Conservation (phyloP, 345 rosid genomes). For the Moricandia arvensis region DNA sequence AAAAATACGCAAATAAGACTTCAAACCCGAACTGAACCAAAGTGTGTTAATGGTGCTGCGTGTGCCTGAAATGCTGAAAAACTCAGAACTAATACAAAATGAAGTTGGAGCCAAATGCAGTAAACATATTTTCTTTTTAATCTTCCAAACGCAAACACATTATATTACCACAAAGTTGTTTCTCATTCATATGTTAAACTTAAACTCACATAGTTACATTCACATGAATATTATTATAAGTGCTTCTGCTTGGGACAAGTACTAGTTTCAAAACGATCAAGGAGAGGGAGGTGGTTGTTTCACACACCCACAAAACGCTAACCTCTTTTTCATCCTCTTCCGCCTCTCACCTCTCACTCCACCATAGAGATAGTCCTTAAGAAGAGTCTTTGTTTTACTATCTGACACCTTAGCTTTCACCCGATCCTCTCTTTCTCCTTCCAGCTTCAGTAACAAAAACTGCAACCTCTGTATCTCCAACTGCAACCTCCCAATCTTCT, state of each 20-base stretch:
- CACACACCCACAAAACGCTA: conserved; percentile 73
- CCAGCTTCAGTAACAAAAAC: conserved; percentile 65
- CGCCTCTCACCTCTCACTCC: conserved; percentile 47
- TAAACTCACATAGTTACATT: conserved; percentile 2
- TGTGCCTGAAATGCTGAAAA: too few relatives aligned
- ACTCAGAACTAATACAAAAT: too few relatives aligned
- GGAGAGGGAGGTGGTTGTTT: conserved; percentile 56
- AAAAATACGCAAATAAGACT: too few relatives aligned
- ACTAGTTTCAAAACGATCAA: conserved; percentile 13
- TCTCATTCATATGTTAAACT: conserved; percentile 14
- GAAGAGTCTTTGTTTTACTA: conserved; percentile 60
- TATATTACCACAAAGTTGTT: not conserved
- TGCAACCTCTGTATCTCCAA: conserved; percentile 89
- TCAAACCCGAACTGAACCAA: too few relatives aligned
- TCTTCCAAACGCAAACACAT: not conserved
- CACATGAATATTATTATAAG: conserved; percentile 27
- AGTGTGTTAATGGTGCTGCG: too few relatives aligned
- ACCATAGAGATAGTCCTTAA: conserved; percentile 80
- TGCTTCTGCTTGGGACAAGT: not conserved
- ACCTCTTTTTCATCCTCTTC: conserved; percentile 53
- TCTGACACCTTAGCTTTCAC: conserved; percentile 49
- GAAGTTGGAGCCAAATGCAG: too few relatives aligned
- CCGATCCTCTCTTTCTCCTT: conserved; percentile 58
- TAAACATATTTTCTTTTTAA: not conserved
- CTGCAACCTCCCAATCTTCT: conserved; percentile 83